phyloP scores from a whole-genome alignment of 805 yeast species.

The Pichia nanzhaoensis region DNA sequence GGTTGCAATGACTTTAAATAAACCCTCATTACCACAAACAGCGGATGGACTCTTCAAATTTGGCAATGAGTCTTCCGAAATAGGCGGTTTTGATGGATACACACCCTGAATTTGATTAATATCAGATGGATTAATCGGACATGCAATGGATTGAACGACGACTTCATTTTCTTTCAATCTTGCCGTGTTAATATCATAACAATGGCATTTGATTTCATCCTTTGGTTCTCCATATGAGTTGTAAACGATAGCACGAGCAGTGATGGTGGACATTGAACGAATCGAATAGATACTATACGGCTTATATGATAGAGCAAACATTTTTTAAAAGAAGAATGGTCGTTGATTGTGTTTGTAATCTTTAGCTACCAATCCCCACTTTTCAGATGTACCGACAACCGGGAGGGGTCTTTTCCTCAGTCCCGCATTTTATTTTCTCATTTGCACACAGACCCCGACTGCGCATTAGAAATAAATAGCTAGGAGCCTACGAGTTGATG shows the following conservation, averaged over 20 bases:
- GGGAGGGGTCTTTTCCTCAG: too few species aligned
- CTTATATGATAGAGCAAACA: constrained; percentile 2
- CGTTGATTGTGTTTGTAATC: too few species aligned
- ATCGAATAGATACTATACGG: neutral
- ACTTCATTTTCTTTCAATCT: constrained; percentile 37
- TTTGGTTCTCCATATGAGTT: constrained; percentile 61
- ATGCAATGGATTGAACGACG: constrained; percentile 63
- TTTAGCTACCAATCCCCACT: too few species aligned
- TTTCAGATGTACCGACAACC: too few species aligned
- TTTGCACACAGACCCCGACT: too few species aligned
- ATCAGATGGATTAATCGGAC: constrained; percentile 89
- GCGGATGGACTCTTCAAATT: constrained; percentile 58
- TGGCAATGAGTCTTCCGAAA: constrained; percentile 42
- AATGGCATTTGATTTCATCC: constrained; percentile 47
- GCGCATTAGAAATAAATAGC: too few species aligned
- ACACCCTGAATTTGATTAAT: constrained; percentile 80
- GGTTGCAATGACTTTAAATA: constrained; percentile 72
- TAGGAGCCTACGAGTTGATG: too few species aligned
- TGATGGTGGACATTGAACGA: constrained; percentile 18
- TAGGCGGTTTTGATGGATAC: constrained; percentile 70
- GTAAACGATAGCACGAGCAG: constrained; percentile 60
- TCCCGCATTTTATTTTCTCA: too few species aligned
- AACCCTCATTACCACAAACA: constrained; percentile 91
- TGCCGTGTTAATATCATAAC: constrained; percentile 37
- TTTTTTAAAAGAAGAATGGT: neutral